These are phyloP conservation scores for Candida pseudofarinosa DNA, from an alignment of 805 yeast genomes.

Conservation along the genomic window DNA sequence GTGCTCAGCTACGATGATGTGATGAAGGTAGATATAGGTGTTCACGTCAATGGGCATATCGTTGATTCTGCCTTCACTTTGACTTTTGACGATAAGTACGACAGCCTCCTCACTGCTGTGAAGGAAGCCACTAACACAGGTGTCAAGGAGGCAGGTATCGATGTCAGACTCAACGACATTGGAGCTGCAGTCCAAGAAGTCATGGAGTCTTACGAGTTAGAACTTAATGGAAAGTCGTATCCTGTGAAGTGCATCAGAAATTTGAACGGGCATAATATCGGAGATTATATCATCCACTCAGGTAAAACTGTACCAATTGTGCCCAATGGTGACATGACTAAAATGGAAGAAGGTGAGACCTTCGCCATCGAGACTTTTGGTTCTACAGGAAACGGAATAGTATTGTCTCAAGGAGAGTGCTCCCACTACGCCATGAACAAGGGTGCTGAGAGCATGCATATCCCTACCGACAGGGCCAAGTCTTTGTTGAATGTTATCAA, in stretches of 20 bases:
- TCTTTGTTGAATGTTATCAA: constrained; percentile 66
- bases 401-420: constrained; percentile 81
- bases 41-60: constrained; percentile 90
- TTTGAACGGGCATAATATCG: constrained; percentile 91
- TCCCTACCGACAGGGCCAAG: constrained; percentile 66
- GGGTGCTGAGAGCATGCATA: constrained; percentile 35
- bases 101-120: constrained; percentile 77
- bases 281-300: constrained; percentile 80
- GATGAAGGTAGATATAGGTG: constrained; percentile 95
- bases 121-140: constrained; percentile 94
- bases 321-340: constrained; percentile 86
- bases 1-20: constrained; percentile 84
- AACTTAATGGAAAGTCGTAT: constrained; percentile 76
- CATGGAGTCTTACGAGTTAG: constrained; percentile 95
- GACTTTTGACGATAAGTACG: constrained; percentile 81
- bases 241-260: constrained; percentile 89
- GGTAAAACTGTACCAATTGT: constrained; percentile 97
- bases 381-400: constrained; percentile 92
- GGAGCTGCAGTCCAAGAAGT: constrained; percentile 96
- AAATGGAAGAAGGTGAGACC: constrained; percentile 98
- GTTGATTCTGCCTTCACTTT: constrained; percentile 94
- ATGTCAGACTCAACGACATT: constrained; percentile 89
- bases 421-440: constrained; percentile 80
- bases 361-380: constrained; percentile 99
- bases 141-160: constrained; percentile 88